Evolutionary conservation across 768 basidiomycete species (phyloP).

Genomic region (Termitomyces sp.): DNA sequence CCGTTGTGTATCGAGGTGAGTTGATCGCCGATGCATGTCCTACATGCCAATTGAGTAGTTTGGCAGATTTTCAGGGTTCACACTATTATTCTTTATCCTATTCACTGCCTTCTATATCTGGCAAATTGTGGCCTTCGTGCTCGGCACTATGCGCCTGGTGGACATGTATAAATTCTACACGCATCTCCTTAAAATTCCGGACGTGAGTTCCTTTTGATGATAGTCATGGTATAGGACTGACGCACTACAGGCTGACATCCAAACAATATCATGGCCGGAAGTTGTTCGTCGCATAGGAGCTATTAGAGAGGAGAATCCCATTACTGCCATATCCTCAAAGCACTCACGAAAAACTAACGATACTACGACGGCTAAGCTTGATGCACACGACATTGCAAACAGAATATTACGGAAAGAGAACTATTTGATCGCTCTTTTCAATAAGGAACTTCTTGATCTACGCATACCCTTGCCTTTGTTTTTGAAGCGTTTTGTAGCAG

Average conservation of each 20-base stretch:
- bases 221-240: constrained; percentile 7
- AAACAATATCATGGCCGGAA: constrained; percentile 96
- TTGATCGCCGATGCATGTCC: constrained; percentile 4
- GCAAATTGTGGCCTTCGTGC: constrained; percentile 78
- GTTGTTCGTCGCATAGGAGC: constrained; percentile 86
- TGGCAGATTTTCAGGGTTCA: constrained; percentile 77
- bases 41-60: not conserved
- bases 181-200: constrained; percentile 88
- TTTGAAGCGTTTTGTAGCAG: constrained; percentile 48
- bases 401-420: constrained; percentile 98
- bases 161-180: constrained; percentile 98
- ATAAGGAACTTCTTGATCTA: constrained; percentile 92
- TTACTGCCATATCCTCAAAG: constrained; percentile 79
- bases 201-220: constrained; percentile 49
- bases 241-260: constrained; percentile 78
- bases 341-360: constrained; percentile 47
- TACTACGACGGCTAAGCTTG: constrained; percentile 79
- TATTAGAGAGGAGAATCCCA: constrained; percentile 90
- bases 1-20: constrained; percentile 82
- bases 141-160: constrained; percentile 73
- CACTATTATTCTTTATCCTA: constrained; percentile 77
- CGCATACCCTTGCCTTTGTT: constrained; percentile 70
- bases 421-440: constrained; percentile 96
- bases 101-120: constrained; percentile 88
- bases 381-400: constrained; percentile 97